Evolutionary conservation across 192 early-diverging fungal species (phyloP), one percentile per base, ranked within the genome.

Genomic region (Nowakowskiella sp.): DNA sequence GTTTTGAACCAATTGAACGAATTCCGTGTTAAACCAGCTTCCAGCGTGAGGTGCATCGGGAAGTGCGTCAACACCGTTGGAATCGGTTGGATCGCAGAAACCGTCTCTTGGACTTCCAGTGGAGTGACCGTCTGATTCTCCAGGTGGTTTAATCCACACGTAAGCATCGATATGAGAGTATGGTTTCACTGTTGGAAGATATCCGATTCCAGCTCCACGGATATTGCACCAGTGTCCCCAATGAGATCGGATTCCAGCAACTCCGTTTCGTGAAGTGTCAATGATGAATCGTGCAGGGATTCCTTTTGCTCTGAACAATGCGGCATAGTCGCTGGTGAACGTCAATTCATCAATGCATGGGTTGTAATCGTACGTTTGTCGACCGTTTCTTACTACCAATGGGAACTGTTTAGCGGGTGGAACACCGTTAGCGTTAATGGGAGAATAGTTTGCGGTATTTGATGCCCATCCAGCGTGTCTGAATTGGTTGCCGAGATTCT

Each of bases 111-210:
- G 57, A 43, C 42, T 46, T 39, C 59, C 54, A n/a, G n/a, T n/a
- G n/a, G n/a, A n/a, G n/a, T n/a, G n/a, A 45, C 68, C 68, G 53
- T 71, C 68, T 16, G 47, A 32, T 44, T 71, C 68, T 36, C 68
- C 68, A 13, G 49, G 66, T 24, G 68, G 68, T 62, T 71, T 71
- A 24, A 71, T 30, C 68, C 68, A 71, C 22, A 70, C 44, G 62
- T 70, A 76, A 23, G 68, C 68, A 44, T 76, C 68, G 42, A 71
- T 34, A 3, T n/a, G n/a, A n/a, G n/a, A n/a, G n/a, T n/a, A n/a
- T n/a, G n/a, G n/a, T n/a, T n/a, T n/a, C n/a, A n/a, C n/a, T 51
- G 19, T 31, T 55, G 53, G 53, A 33, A 42, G 46, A 23, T 16
- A 21, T 6, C 65, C 65, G 39, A 67, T 48, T 34, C 65, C 65